Conservation (phyloP, 1,139 yeast genomes). For the Candida smagusa region DNA sequence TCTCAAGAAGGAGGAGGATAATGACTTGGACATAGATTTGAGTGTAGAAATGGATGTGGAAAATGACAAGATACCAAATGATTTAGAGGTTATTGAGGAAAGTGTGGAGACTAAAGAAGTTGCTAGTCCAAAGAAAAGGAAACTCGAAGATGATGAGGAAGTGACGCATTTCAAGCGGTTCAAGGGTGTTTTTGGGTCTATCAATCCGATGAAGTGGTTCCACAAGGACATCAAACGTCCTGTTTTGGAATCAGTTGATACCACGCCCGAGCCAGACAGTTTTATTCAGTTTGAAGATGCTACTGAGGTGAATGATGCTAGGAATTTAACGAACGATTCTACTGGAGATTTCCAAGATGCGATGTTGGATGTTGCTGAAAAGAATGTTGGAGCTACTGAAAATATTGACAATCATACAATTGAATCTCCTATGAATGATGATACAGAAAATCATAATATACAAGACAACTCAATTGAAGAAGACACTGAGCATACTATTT, state of each 20-base stretch:
- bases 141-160: constrained; percentile 2
- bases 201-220: constrained; percentile 5
- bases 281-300: neutral
- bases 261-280: neutral
- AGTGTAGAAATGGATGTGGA: no score
- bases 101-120: constrained; percentile 8
- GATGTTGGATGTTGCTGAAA: neutral
- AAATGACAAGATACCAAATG: neutral
- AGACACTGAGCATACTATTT: constrained; percentile 17
- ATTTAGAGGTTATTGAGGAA: neutral
- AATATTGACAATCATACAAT: no score
- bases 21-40: no score
- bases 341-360: neutral
- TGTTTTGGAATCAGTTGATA: constrained; percentile 1
- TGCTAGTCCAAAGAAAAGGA: constrained; percentile 3
- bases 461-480: constrained; percentile 10
- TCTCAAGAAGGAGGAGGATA: neutral
- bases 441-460: neutral
- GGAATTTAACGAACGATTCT: neutral
- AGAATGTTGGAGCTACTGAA: neutral
- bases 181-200: constrained; percentile 2
- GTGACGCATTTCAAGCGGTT: constrained; percentile 3
- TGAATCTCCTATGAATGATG: neutral
- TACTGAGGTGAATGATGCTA: neutral
- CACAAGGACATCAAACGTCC: neutral